Conservation (phyloP, 2,329 filamentous ascomycete species). For the Exutisphaerella laricina region DNA sequence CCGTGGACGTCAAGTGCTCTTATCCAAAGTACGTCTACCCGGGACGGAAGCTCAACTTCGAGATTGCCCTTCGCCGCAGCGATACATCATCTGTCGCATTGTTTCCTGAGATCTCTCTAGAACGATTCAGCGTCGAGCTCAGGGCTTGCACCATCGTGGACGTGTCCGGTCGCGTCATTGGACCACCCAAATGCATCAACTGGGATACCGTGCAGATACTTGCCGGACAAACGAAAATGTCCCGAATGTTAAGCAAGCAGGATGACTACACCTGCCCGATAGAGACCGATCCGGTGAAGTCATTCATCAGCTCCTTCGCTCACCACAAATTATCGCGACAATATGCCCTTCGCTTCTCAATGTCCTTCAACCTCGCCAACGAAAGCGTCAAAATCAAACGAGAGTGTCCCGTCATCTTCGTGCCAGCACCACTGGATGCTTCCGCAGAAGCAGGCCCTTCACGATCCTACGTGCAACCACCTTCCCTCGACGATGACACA, state of each 20-base stretch:
- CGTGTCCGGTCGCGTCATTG: constrained; percentile 11
- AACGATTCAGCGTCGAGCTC: constrained; percentile 14
- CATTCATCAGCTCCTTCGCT: constrained; percentile 12
- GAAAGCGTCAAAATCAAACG: constrained; percentile 11
- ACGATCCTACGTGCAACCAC: neutral
- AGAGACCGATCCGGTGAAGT: constrained; percentile 5
- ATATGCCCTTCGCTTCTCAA: constrained; percentile 14
- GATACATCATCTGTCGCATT: constrained; percentile 9
- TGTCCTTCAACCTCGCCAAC: constrained; percentile 16
- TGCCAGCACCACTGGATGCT: constrained; percentile 11
- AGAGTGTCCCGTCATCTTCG: constrained; percentile 12
- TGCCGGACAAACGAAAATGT: constrained; percentile 6
- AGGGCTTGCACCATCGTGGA: constrained; percentile 13
- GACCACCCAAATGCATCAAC: constrained; percentile 10
- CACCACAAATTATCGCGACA: constrained; percentile 15
- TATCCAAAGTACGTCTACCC: constrained; percentile 15
- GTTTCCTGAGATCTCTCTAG: constrained; percentile 12
- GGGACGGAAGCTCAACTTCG: constrained; percentile 15
- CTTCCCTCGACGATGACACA: neutral
- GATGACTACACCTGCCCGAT: constrained; percentile 11
- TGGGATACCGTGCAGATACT: constrained; percentile 12
- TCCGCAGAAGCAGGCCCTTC: neutral
- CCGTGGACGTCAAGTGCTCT: constrained; percentile 17
- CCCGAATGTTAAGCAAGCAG: constrained; percentile 12
- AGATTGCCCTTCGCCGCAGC: constrained; percentile 12